Conservation (phyloP, 106 monocot species). For the Dendrobium huoshanense region DNA sequence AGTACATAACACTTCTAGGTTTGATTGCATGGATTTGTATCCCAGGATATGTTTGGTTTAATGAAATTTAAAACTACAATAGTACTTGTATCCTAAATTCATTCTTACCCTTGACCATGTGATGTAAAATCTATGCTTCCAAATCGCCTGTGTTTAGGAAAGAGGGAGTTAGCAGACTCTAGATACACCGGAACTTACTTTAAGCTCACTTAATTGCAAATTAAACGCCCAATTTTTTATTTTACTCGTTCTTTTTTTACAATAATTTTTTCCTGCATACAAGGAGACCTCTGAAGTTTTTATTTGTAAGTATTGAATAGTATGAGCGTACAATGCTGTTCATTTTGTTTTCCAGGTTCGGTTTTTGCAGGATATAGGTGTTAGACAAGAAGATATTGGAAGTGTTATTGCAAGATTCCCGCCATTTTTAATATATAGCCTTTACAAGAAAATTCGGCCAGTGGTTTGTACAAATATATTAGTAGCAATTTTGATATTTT, state of each 20-base stretch:
- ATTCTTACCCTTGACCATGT: neutral
- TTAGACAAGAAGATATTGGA: constrained; percentile 75
- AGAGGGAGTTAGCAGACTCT: neutral
- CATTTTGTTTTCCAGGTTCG: constrained; percentile 46
- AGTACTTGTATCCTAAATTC: neutral
- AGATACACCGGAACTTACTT: neutral
- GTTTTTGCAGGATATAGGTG: constrained; percentile 85
- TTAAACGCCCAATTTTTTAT: neutral
- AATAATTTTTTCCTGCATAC: neutral
- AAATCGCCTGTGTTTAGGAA: neutral
- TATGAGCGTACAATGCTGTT: constrained; percentile 7
- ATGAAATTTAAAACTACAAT: neutral
- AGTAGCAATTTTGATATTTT: neutral
- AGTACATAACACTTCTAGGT: neutral
- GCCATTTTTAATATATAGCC: constrained; percentile 73
- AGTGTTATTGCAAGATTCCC: constrained; percentile 75
- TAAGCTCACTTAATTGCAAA: neutral
- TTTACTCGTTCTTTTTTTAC: neutral
- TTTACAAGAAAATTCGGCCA: constrained; percentile 94
- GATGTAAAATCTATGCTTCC: neutral
- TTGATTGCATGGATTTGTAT: neutral
- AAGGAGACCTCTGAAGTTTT: neutral
- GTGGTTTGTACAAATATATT: constrained; percentile 49
- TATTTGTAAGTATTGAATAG: neutral
- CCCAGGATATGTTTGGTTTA: neutral